phyloP scores from a whole-genome alignment of 192 early-diverging fungal species.

The Tieghemiomyces parasiticus region DNA sequence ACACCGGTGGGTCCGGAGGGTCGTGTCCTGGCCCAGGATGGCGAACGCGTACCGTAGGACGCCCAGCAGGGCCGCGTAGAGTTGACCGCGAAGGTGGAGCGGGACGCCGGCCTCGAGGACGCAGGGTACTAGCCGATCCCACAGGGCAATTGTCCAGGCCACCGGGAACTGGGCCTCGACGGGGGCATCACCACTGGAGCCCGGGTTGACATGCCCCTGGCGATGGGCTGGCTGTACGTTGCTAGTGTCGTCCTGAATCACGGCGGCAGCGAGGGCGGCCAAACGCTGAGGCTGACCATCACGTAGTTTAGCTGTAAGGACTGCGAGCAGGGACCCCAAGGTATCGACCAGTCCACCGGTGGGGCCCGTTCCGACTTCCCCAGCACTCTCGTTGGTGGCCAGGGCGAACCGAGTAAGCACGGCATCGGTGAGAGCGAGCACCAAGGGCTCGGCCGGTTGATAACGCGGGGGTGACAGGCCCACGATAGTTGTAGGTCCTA shows the following conservation, averaged over 20 bases:
- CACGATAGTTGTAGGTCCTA: too few species aligned
- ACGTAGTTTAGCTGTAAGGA: too few species aligned
- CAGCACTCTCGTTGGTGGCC: neutral
- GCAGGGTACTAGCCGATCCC: conserved; percentile 38
- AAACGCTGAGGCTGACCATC: neutral
- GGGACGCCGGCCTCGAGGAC: conserved; percentile 41
- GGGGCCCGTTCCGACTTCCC: too few species aligned
- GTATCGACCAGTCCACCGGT: too few species aligned
- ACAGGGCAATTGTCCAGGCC: conserved; percentile 33
- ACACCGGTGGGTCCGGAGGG: neutral
- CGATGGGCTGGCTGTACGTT: too few species aligned
- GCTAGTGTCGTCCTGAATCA: neutral
- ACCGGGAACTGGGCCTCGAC: conserved; percentile 34
- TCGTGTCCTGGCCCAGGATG: conserved; percentile 10
- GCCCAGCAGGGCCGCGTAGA: conserved; percentile 61
- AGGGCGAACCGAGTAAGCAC: conserved; percentile 2
- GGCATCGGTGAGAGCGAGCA: neutral
- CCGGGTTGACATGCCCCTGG: too few species aligned
- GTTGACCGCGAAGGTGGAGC: conserved; percentile 50
- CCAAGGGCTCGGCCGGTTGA: neutral
- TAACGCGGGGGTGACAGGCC: too few species aligned
- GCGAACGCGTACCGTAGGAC: conserved; percentile 47
- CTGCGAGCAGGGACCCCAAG: too few species aligned
- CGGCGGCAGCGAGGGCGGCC: neutral
- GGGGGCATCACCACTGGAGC: too few species aligned